Evolutionary conservation across 176 grass and related monocot species (phyloP), one percentile per base, ranked within the genome.

Genomic region (Zea mays): DNA sequence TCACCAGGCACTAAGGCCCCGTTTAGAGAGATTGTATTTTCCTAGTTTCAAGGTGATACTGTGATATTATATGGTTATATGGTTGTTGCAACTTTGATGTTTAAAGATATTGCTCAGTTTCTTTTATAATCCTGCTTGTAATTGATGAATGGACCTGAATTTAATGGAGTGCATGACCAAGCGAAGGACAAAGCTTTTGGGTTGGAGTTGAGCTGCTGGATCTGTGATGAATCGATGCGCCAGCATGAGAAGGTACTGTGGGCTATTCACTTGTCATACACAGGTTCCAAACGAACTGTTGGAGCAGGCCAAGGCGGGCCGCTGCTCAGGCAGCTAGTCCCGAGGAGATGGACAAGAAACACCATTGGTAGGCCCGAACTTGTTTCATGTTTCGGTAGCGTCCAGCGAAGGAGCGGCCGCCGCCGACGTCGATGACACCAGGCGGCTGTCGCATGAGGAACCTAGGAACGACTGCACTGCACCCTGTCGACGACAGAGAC

Each of bases 91-190:
- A 40, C 52, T 81, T 72, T 19, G 39, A 15, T 48, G 13, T 67
- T 38, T 45, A 47, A 15, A 65, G n/a, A 43, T 51, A 7, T 35
- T 20, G 11, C 27, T 6, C 15, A 16, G 3, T 55, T 69, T 79
- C 34, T 68, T 67, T 67, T 57, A 21, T 57, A 57, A 1, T 43
- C 17, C 20, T 64, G 16, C 58, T 55, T 45, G 1, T 0, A n/a
- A n/a, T 17, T 45, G 6, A 35, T 54, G 57, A 66, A 55, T 40
- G 17, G 51, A 46, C 39, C 41, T 70, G 13, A 49, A 88, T 92
- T 97, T 80, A 85, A 90, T 82, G 93, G 87, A 64, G 90, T 92
- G 11, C 93, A 97, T 84, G 93, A 97, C 52, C 90, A 92, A 67
- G 90, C 87, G 7, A 97, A 90, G 69, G 87, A 97, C 73, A 97